Evolutionary conservation across 2,329 filamentous ascomycete genomes (phyloP), one percentile per base, ranked within the genome.

Genomic region (Phialocephala subalpina): DNA sequence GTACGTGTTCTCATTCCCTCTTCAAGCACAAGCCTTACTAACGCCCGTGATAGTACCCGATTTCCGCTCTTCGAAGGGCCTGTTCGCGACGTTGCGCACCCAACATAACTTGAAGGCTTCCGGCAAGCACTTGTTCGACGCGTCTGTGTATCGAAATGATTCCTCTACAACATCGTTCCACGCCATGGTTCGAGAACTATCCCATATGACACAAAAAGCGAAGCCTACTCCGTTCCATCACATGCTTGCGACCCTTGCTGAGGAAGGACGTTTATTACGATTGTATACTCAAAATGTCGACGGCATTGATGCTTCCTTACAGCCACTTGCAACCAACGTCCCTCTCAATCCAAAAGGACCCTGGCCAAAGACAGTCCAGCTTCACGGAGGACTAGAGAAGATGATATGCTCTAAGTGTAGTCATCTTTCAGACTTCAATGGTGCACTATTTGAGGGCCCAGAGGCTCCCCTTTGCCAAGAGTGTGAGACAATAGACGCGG

Each of bases 261-360:
- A 92, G 65, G 94, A 98, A 79, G 92, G 91, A 52, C 92, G 96
- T 22, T 81, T 99, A 27, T 83, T 97, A 76, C 92, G 96, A 52
- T 85, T 99, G 7, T 99, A 99, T 78, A 95, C 93, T 2, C 96
- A 99, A 77, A 99, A 99, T 73, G 95, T 99, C 38, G 96, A 99
- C 80, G 93, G 94, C 65, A 92, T 99, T 70, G 96, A 99, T 74
- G 96, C 93, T 0, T 87, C 89, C 8, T 86, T 99, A 78, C 82
- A 88, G 56, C 94, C 95, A 2, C 82, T 99, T 9, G 85, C 86
- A 29, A 98, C 96, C 0, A 85, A 86, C 60, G 89, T 97, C 1
- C 96, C 96, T 0, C 83, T 99, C 14, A 90, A 90, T 67, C 71
- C 60, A n/a, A 97, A 96, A 77, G 94, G 90, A 0, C 94, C 94